These are phyloP conservation scores for Nannochloris sp. DNA, from an alignment of 139 green algal genomes.

Conservation along the genomic window DNA sequence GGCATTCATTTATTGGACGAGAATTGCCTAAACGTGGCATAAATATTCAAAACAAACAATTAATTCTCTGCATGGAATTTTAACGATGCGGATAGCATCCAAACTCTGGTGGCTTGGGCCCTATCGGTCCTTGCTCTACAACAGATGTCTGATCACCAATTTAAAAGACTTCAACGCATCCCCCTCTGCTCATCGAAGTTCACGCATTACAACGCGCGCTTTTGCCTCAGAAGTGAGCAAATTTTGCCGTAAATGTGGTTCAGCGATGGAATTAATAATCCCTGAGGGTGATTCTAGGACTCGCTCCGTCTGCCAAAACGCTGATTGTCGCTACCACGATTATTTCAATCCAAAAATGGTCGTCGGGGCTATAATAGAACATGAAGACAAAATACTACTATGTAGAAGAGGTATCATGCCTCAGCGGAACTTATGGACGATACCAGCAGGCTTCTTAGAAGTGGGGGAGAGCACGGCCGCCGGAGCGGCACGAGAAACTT, in stretches of 20 bases:
- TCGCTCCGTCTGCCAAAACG: slow-evolving; percentile 68
- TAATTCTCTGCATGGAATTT: no score
- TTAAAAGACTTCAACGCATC: no score
- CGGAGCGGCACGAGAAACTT: slow-evolving; percentile 59
- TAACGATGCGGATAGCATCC: no score
- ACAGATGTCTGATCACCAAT: no score
- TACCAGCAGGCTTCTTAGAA: slow-evolving; percentile 85
- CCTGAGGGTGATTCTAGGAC: slow-evolving; percentile 46
- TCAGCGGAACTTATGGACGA: slow-evolving; percentile 76
- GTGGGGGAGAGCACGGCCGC: slow-evolving; percentile 50
- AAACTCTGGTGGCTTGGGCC: no score
- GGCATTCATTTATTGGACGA: no score
- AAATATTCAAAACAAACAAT: no score
- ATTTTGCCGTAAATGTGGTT: slow-evolving; percentile 59
- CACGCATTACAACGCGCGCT: no score
- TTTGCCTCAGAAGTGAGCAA: no score
- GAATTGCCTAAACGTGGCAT: no score
- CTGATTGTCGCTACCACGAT: slow-evolving; percentile 46
- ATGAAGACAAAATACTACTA: slow-evolving; percentile 71
- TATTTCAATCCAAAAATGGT: slow-evolving; percentile 82
- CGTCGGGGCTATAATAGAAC: slow-evolving; percentile 81
- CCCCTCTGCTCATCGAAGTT: no score
- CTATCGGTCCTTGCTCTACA: no score
- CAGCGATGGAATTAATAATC: slow-evolving; percentile 30
- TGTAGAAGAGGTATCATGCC: slow-evolving; percentile 77